Percentiles rank a stretch among this genome's conserved stretches.
phyloP scores from a whole-genome alignment of 2,329 filamentous ascomycete species.

The Graphium sp. region DNA sequence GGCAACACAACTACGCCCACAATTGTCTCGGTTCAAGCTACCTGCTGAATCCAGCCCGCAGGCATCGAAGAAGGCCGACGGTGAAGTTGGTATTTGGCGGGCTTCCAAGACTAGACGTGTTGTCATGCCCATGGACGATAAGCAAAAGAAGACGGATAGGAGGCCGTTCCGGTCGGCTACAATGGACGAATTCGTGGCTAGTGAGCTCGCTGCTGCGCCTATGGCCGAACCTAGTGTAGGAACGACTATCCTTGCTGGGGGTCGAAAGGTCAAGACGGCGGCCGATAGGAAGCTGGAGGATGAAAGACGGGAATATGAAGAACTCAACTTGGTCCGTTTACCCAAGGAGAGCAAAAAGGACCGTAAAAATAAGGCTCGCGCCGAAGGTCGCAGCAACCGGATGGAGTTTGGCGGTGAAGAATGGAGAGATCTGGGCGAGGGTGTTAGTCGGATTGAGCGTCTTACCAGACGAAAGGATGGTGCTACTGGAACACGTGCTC shows the following conservation, averaged over 20 bases:
- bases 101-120: slow-evolving; percentile 81
- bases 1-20: slow-evolving; percentile 6
- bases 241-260: slow-evolving; percentile 67
- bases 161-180: slow-evolving; percentile 60
- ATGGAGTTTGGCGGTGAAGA: slow-evolving; percentile 80
- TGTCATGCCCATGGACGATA: slow-evolving; percentile 57
- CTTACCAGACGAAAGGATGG: slow-evolving; percentile 56
- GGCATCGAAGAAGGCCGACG: slow-evolving; percentile 15
- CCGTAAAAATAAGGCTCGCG: slow-evolving; percentile 41
- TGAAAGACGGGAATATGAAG: slow-evolving; percentile 75
- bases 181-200: slow-evolving; percentile 79
- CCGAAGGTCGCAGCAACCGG: slow-evolving; percentile 22
- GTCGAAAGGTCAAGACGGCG: slow-evolving; percentile 62
- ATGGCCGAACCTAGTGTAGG: slow-evolving; percentile 81
- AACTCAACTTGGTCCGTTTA: slow-evolving; percentile 77
- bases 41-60: slow-evolving; percentile 6
- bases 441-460: slow-evolving; percentile 70
- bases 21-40: slow-evolving; percentile 1
- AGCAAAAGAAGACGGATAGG: slow-evolving; percentile 39
- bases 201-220: slow-evolving; percentile 70
- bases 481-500: slow-evolving; percentile 35
- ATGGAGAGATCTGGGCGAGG: slow-evolving; percentile 72
- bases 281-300: slow-evolving; percentile 61
- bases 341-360: slow-evolving; percentile 85
- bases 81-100: slow-evolving; percentile 54